Evolutionary conservation across 768 basidiomycete genomes (phyloP).

Genomic region (Phanerochaete sordida): DNA sequence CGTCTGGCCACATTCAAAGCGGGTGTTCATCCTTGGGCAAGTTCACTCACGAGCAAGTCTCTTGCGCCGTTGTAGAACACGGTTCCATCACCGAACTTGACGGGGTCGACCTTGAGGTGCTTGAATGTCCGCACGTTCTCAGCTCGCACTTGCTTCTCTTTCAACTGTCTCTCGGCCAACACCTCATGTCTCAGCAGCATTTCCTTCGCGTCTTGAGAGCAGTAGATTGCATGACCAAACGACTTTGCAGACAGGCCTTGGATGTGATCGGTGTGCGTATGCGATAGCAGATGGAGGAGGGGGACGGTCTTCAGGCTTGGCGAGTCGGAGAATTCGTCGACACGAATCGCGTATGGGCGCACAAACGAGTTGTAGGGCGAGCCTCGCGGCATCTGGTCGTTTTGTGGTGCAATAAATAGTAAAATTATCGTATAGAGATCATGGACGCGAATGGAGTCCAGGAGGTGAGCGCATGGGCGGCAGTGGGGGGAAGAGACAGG

Average conservation of each 20-base stretch:
- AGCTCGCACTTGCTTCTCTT: constrained; percentile 45
- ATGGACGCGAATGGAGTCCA: background rate
- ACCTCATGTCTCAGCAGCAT: constrained; percentile 82
- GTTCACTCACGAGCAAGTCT: constrained; percentile 59
- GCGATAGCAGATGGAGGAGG: constrained; percentile 73
- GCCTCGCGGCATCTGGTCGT: constrained; percentile 59
- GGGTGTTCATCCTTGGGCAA: background rate
- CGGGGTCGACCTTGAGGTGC: constrained; percentile 62
- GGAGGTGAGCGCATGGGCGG: background rate
- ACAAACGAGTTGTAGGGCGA: constrained; percentile 76
- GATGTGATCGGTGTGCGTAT: constrained; percentile 90
- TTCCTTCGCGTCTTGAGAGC: constrained; percentile 80
- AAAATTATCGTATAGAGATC: background rate
- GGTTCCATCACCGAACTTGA: constrained; percentile 42
- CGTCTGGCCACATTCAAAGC: background rate
- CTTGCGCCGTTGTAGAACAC: constrained; percentile 49
- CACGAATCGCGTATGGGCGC: constrained; percentile 75
- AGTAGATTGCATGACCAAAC: constrained; percentile 70
- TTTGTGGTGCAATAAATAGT: background rate
- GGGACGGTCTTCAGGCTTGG: constrained; percentile 33
- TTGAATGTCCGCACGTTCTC: constrained; percentile 57
- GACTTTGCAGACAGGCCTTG: constrained; percentile 70
- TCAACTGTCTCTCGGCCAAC: constrained; percentile 57
- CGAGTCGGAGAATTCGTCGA: constrained; percentile 72
- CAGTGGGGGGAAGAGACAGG: background rate